Conservation (phyloP, 768 basidiomycete species). For the Russula emetica region DNA sequence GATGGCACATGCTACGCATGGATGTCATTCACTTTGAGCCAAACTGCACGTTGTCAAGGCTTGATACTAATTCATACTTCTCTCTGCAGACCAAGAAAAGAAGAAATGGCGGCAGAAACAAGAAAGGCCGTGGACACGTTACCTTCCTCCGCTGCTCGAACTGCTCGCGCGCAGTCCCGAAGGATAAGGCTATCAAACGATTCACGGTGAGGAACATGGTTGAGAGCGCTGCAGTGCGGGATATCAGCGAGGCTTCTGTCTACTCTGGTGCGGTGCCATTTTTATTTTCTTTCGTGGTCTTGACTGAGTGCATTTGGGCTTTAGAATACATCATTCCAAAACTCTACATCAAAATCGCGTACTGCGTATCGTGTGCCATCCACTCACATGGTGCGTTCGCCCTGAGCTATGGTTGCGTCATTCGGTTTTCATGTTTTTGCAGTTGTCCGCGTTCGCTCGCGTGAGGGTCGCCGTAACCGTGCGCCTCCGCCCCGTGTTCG, state of each 20-base stretch:
- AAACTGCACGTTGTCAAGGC: neutral
- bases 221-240: conserved; percentile 95
- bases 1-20: conserved; percentile 32
- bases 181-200: conserved; percentile 99
- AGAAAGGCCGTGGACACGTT: conserved; percentile 97
- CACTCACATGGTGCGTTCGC: conserved; percentile 85
- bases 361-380: conserved; percentile 99
- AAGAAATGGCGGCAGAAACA: conserved; percentile 99
- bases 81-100: conserved; percentile 87
- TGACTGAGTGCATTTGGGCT: neutral
- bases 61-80: conserved; percentile 27
- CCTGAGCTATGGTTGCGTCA: neutral
- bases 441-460: conserved; percentile 98
- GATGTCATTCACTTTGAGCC: conserved; percentile 28
- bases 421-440: conserved; percentile 1
- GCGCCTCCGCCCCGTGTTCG: conserved; percentile 92
- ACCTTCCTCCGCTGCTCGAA: conserved; percentile 95
- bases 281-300: neutral
- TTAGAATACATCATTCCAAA: conserved; percentile 95
- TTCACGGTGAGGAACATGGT: conserved; percentile 99
- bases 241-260: conserved; percentile 93
- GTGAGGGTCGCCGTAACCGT: conserved; percentile 94
- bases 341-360: conserved; percentile 96
- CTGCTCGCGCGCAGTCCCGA: conserved; percentile 96
- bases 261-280: conserved; percentile 66